Conservation (phyloP, 164 flowering plant species). For the Vitis rotundifolia region DNA sequence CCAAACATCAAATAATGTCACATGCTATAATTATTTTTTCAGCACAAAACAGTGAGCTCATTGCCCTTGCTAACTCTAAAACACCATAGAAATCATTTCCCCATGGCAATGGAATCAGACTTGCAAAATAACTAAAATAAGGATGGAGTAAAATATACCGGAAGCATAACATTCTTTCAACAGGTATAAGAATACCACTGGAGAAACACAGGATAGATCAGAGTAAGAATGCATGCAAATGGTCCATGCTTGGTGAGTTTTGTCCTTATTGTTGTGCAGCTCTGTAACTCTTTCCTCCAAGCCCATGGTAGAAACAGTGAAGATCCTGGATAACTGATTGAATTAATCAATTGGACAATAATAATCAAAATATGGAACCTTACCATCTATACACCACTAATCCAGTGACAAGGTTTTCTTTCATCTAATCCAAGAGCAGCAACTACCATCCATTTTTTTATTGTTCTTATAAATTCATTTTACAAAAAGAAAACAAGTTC, state of each 20-base stretch:
- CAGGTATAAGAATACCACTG: slow-evolving; percentile 75
- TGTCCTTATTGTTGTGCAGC: slow-evolving; percentile 12
- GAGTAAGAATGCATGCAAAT: slow-evolving; percentile 62
- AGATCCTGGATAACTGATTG: slow-evolving; percentile 17
- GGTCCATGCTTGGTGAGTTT: slow-evolving; percentile 25
- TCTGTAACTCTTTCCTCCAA: slow-evolving; percentile 28
- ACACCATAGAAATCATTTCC: not conserved
- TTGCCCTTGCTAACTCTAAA: too few species aligned
- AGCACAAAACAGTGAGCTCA: not conserved
- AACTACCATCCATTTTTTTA: too few species aligned
- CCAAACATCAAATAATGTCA: too few species aligned
- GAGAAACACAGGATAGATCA: slow-evolving; percentile 61
- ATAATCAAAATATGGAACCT: not conserved
- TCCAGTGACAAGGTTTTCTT: not conserved
- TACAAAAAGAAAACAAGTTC: too few species aligned
- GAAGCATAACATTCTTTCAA: slow-evolving; percentile 70
- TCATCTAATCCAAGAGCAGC: not conserved
- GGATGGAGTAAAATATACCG: slow-evolving; percentile 41
- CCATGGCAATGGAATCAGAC: not conserved
- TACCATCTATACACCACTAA: too few species aligned
- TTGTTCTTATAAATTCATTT: too few species aligned
- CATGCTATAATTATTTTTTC: too few species aligned
- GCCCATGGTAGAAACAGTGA: slow-evolving; percentile 36
- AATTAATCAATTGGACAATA: not conserved
- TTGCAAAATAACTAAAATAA: not conserved